Conservation (phyloP, 768 basidiomycete species). For the Wakefieldia striispora region DNA sequence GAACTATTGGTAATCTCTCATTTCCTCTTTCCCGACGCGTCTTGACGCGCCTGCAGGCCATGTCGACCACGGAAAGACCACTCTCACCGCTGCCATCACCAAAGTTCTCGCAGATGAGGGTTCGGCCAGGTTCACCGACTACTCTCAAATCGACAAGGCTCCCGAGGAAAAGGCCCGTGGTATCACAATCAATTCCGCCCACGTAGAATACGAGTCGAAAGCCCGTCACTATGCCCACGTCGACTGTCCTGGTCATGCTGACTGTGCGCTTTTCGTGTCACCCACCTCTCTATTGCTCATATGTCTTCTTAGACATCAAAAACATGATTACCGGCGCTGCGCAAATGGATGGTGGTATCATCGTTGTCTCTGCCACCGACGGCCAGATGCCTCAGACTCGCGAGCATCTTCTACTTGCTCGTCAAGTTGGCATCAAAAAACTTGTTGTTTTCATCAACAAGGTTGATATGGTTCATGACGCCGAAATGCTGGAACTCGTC, state of each 20-base stretch:
- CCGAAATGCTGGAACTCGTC: conserved; percentile 98
- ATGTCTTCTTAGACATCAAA: conserved; percentile 68
- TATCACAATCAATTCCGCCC: conserved; percentile 98
- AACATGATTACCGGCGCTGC: conserved; percentile 99
- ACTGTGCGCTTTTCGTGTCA: conserved; percentile 56
- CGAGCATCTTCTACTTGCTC: conserved; percentile 95
- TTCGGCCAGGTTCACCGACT: conserved; percentile 86
- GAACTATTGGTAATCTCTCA: conserved; percentile 68
- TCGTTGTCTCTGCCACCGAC: conserved; percentile 97
- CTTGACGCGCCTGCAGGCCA: conserved; percentile 51
- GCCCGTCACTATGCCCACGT: conserved; percentile 95
- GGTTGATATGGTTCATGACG: conserved; percentile 93
- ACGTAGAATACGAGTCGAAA: conserved; percentile 96
- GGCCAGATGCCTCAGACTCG: conserved; percentile 99
- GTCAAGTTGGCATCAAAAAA: conserved; percentile 96
- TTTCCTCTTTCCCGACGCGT: conserved; percentile 11
- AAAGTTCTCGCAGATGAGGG: conserved; percentile 81
- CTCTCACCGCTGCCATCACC: conserved; percentile 93
- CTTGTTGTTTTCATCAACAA: conserved; percentile 99
- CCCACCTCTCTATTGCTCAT: conserved; percentile 4
- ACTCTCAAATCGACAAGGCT: conserved; percentile 97
- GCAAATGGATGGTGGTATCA: conserved; percentile 95
- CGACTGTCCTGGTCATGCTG: conserved; percentile 95
- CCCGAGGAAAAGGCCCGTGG: conserved; percentile 99
- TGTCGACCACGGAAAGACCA: conserved; percentile 98